These are phyloP conservation scores for Tolypocladium tundrense DNA, from an alignment of 2,329 filamentous ascomycete genomes.

Conservation along the genomic window DNA sequence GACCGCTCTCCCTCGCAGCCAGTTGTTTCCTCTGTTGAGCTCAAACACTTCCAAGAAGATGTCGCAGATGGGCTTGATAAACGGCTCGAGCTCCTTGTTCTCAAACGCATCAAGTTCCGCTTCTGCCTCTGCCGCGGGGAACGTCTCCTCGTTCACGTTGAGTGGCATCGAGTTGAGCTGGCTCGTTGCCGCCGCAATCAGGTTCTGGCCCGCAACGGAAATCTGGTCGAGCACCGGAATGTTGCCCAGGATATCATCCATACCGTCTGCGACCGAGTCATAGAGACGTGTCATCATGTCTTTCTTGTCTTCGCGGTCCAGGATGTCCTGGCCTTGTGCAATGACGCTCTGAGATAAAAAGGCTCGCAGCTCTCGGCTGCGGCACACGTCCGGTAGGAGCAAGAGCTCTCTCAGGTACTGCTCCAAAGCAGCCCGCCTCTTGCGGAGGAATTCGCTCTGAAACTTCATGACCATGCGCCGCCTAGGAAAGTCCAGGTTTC, in stretches of 20 bases:
- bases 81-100: slow-evolving; percentile 78
- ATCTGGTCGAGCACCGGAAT: slow-evolving; percentile 93
- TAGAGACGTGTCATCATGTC: slow-evolving; percentile 93
- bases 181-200: slow-evolving; percentile 66
- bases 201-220: slow-evolving; percentile 82
- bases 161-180: slow-evolving; percentile 49
- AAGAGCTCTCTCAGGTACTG: slow-evolving; percentile 76
- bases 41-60: slow-evolving; percentile 95
- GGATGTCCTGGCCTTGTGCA: slow-evolving; percentile 46
- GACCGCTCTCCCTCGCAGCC: slow-evolving; percentile 89
- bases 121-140: slow-evolving; percentile 65
- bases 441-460: slow-evolving; percentile 90
- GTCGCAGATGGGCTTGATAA: slow-evolving; percentile 97
- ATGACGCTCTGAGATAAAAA: slow-evolving; percentile 87
- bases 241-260: slow-evolving; percentile 96
- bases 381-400: slow-evolving; percentile 83
- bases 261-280: slow-evolving; percentile 92
- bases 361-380: slow-evolving; percentile 80
- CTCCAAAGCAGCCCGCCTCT: slow-evolving; percentile 73
- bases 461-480: slow-evolving; percentile 92
- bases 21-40: slow-evolving; percentile 89
- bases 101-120: slow-evolving; percentile 92
- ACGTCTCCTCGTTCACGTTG: slow-evolving; percentile 39
- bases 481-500: slow-evolving; percentile 83
- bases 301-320: slow-evolving; percentile 55